Conservation (phyloP, 2,329 filamentous ascomycete genomes). For the Xylaria sp. region DNA sequence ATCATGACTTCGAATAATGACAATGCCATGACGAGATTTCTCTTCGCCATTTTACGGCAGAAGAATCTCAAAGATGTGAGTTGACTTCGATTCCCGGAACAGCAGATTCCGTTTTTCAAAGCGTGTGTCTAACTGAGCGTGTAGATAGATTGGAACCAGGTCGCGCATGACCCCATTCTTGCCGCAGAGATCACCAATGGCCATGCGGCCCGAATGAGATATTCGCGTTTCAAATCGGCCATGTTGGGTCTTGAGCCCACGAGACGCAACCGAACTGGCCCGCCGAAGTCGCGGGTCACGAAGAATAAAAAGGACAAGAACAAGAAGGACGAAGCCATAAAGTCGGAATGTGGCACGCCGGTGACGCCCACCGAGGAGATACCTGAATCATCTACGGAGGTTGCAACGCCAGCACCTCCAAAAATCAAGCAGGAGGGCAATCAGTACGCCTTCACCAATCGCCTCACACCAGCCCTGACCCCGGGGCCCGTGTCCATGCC, state of each 20-base stretch:
- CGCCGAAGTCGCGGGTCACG: constrained; percentile 39
- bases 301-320: constrained; percentile 42
- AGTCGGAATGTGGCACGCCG: constrained; percentile 33
- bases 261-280: constrained; percentile 39
- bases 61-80: constrained; percentile 57
- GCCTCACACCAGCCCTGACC: constrained; percentile 26
- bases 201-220: constrained; percentile 57
- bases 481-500: constrained; percentile 30
- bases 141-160: constrained; percentile 56
- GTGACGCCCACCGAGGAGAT: constrained; percentile 23
- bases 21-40: constrained; percentile 52
- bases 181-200: constrained; percentile 52
- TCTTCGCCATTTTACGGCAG: constrained; percentile 56
- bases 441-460: constrained; percentile 29
- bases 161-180: constrained; percentile 50
- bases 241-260: constrained; percentile 46
- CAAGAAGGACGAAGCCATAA: constrained; percentile 38
- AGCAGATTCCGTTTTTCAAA: not conserved
- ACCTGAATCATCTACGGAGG: constrained; percentile 16
- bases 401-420: constrained; percentile 14
- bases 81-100: constrained; percentile 14
- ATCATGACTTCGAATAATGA: constrained; percentile 52
- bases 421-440: constrained; percentile 38
- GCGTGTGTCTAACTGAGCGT: constrained; percentile 15
- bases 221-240: constrained; percentile 46